Conservation (phyloP, 1,284 basidiomycete species). For the Tilletia caries region DNA sequence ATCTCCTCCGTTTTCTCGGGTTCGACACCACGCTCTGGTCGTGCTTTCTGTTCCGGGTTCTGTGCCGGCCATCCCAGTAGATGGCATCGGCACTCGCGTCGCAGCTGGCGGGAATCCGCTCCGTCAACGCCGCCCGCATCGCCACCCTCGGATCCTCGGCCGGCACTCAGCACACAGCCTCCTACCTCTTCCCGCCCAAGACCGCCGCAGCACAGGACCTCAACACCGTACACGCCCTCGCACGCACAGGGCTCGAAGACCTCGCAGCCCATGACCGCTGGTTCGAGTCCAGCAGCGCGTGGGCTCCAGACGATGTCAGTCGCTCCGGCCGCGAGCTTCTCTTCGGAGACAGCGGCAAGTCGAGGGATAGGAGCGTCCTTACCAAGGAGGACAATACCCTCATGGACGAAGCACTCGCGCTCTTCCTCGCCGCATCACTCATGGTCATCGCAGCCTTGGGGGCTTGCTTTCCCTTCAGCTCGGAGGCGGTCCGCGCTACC, state of each 20-base stretch:
- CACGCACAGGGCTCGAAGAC: constrained; percentile 70
- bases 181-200: constrained; percentile 70
- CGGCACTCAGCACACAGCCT: constrained; percentile 60
- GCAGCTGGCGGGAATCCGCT: constrained; percentile 76
- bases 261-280: constrained; percentile 54
- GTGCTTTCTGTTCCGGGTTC: no score
- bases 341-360: constrained; percentile 75
- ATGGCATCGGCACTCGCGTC: constrained; percentile 76
- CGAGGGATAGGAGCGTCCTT: constrained; percentile 77
- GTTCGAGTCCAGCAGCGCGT: constrained; percentile 21
- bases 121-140: constrained; percentile 73
- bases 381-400: constrained; percentile 64
- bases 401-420: constrained; percentile 64
- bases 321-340: constrained; percentile 58
- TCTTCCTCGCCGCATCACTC: constrained; percentile 61
- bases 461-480: no score
- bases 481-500: no score
- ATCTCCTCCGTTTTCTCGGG: no score
- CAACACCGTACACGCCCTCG: constrained; percentile 80
- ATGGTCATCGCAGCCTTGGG: constrained; percentile 11
- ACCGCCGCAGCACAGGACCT: constrained; percentile 57
- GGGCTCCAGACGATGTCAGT: constrained; percentile 58
- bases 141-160: constrained; percentile 61
- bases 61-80: no score
- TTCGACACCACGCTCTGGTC: no score